Base-by-base conservation (phyloP, 352 stramenopile genomes). In the Phytophthora crassamura region DNA sequence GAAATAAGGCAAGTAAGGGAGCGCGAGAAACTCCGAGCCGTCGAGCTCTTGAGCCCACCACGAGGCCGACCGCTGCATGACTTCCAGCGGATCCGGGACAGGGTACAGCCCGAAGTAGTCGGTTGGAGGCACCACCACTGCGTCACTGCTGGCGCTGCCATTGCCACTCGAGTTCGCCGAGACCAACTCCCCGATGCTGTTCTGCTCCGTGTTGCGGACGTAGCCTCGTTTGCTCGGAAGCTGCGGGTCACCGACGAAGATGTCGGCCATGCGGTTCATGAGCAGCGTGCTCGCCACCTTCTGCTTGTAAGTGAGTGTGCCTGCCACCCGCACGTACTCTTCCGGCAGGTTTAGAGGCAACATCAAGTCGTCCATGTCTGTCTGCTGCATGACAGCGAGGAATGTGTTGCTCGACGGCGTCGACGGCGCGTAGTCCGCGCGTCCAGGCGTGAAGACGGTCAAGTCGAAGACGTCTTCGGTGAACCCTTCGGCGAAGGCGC, bases 1-100 rank as follows among this genome's bases (percentile, higher is more conserved):
- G 41, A 99, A 98, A 69, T 97, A 99, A 0, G 97, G 97, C 40
- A 99, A 72, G 63, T 99, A 99, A 2, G 96, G 91, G 18, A 99
- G 74, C 6, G 80, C 86, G n/a, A 98, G 65, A 47, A 93, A 97
- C 2, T 79, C 67, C 4, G 71, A 59, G 0, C 70, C 84, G 12
- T 76, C 72, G 0, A 93, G 64, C 33, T 97, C 80, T 11, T 89
- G 74, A 16, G 69, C 69, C 92, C 92, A 98, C 86, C 86, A 94
- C 14, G 72, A 75, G 41, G 90, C 75, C 3, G 77, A 80, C 15
- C 77, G 74, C 30, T 77, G 42, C 3, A 90, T 71, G 7, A 38
- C 65, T 5, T 69, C 64, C n/a, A 86, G 35, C 2, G 67, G 62
- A 33, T 93, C 78, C 0, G 62, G 34, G 8, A 85, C 69, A 16